Percentiles rank a stretch among this genome's conserved stretches.
These are phyloP conservation scores for Zygosaccharomyces pseudobailii DNA, from an alignment of 1,139 yeast genomes.

Conservation along the genomic window DNA sequence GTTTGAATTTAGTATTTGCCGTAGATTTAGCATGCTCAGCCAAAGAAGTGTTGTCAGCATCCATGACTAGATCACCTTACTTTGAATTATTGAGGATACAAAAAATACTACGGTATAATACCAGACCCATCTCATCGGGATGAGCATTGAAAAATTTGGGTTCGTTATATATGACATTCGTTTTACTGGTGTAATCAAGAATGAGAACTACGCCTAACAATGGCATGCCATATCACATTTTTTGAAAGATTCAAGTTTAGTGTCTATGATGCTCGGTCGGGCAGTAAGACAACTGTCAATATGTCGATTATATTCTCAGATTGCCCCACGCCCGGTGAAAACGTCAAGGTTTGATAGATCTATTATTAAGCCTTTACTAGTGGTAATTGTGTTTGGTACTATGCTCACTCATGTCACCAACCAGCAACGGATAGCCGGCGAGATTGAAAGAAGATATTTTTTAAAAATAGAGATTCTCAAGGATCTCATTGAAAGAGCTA, in stretches of 20 bases:
- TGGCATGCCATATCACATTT: too few species aligned
- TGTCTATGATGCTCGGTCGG: neutral
- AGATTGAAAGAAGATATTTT: conserved; percentile 37
- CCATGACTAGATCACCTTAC: neutral
- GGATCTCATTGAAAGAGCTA: conserved; percentile 28
- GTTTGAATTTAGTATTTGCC: conserved; percentile 8
- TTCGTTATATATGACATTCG: neutral
- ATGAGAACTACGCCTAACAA: neutral
- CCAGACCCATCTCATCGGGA: neutral
- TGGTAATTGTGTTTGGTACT: conserved; percentile 35
- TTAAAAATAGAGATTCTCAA: conserved; percentile 33
- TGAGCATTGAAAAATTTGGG: conserved; percentile 4
- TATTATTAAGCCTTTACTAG: conserved; percentile 31
- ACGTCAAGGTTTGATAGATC: conserved; percentile 32
- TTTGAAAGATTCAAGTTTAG: neutral
- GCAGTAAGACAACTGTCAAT: neutral
- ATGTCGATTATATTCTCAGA: conserved; percentile 4
- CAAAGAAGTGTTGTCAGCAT: neutral
- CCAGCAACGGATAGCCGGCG: conserved; percentile 38
- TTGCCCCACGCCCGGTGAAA: conserved; percentile 4
- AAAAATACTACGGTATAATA: neutral
- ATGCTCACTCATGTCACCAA: conserved; percentile 36
- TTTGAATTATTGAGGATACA: neutral
- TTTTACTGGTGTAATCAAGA: neutral
- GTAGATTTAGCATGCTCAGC: conserved; percentile 2